Evolutionary conservation across 169 alveolate genomes (phyloP), one percentile per base, ranked within the genome.

Genomic region (Babesia sp.): DNA sequence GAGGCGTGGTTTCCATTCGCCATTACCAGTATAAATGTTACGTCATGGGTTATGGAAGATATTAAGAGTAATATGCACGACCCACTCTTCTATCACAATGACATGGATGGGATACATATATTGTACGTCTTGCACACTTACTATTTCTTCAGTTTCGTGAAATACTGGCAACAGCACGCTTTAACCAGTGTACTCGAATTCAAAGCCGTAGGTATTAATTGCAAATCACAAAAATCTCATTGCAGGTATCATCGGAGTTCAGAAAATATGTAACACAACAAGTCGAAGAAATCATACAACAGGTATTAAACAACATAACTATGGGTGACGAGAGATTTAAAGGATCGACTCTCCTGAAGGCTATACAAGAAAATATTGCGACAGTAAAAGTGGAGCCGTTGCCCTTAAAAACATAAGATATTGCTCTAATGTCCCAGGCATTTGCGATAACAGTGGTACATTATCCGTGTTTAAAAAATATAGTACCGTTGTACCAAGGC

Each of bases 1-100:
- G 64, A 46, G 7, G 48, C 64, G 14, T 81, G 89, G 89, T 53
- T 81, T 68, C 89, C 89, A 6, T 81, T 61, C 34, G 84, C 89
- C 11, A 58, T 81, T 26, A 71, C 86, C 2, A 81, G 89, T 36
- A 63, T 81, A 16, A 81, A 81, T 37, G 89, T 81, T 11, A 81
- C 89, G 8, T 44, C 85, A 16, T 81, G 89, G 89, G 71, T 73
- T 2, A 29, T 81, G 26, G 89, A 81, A 18, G 67, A 59, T 31
- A 41, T 45, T 74, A 81, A 37, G 56, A 56, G 51, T 28, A 48
- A 57, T 22, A 71, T 71, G 58, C 70, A 63, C 16, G 44, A 39
- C 11, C 50, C 50, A 22, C 72, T 81, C 69, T 56, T 53, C 18
- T 81, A 72, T 58, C 28, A 67, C 70, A 64, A 63, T 61, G 79